Evolutionary conservation across 169 alveolate species (phyloP).

Genomic region (Babesia caballi): DNA sequence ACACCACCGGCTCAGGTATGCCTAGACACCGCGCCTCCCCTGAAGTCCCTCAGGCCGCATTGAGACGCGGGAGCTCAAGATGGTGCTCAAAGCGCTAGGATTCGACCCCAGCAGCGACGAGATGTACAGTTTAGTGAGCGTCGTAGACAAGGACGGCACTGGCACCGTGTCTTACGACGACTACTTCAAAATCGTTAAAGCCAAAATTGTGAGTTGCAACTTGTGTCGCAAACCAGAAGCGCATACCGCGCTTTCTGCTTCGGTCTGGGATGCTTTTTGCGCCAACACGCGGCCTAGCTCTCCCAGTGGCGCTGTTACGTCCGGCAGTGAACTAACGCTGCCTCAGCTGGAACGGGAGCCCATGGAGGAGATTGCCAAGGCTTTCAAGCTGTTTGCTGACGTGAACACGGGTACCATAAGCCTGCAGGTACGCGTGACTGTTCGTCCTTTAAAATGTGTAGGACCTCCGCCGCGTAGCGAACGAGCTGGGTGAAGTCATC

Average conservation of each 20-base stretch:
- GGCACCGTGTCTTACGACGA: slow-evolving; percentile 83
- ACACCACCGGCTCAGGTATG: slow-evolving; percentile 92
- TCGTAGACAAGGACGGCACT: slow-evolving; percentile 90
- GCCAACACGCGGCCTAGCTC: background rate
- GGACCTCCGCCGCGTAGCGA: slow-evolving; percentile 95
- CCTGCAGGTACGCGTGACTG: slow-evolving; percentile 74
- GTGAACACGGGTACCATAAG: slow-evolving; percentile 94
- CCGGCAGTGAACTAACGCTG: background rate
- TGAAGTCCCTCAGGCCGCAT: slow-evolving; percentile 75
- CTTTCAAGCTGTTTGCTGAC: slow-evolving; percentile 94
- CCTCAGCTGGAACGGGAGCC: slow-evolving; percentile 90
- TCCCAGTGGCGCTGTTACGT: background rate
- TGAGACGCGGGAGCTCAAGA: slow-evolving; percentile 95
- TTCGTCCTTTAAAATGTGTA: slow-evolving; percentile 28
- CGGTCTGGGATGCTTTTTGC: background rate
- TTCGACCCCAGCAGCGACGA: slow-evolving; percentile 98
- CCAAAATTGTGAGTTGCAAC: slow-evolving; percentile 67
- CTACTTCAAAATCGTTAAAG: slow-evolving; percentile 76
- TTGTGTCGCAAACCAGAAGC: background rate
- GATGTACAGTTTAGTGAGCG: slow-evolving; percentile 88
- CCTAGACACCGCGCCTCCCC: background rate
- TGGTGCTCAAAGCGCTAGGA: slow-evolving; percentile 98
- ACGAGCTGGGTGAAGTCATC: slow-evolving; percentile 97
- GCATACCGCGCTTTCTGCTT: background rate
- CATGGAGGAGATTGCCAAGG: slow-evolving; percentile 92